Conservation (phyloP, 1,139 yeast species). For the Blastobotrys apis region DNA sequence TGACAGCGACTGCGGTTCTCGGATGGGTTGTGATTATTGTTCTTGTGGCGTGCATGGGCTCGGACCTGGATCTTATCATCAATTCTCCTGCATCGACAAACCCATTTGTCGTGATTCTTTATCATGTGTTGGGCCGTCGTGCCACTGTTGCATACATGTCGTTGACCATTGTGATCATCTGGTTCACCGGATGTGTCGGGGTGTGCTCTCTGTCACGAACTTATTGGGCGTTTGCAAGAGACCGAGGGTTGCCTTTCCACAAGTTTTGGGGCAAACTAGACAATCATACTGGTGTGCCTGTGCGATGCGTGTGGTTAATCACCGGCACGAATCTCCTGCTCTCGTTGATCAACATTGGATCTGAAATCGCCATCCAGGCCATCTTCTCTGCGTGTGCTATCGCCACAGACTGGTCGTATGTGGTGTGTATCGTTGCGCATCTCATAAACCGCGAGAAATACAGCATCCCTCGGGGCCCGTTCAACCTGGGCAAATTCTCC, state of each 20-base stretch:
- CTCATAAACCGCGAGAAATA: conserved; percentile 48
- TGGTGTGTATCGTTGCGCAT: conserved; percentile 57
- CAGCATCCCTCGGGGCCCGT: conserved; percentile 53
- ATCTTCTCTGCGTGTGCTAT: conserved; percentile 72
- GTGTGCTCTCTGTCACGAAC: conserved; percentile 60
- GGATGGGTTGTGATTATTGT: conserved; percentile 61
- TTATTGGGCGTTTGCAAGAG: conserved; percentile 62
- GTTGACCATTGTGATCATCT: conserved; percentile 44
- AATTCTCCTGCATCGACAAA: conserved; percentile 55
- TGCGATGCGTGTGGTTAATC: conserved; percentile 62
- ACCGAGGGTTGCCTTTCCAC: conserved; percentile 59
- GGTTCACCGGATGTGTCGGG: conserved; percentile 49
- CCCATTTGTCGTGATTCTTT: conserved; percentile 54
- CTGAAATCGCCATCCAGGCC: conserved; percentile 63
- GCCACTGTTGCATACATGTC: conserved; percentile 55
- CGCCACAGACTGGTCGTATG: conserved; percentile 62
- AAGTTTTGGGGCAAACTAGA: conserved; percentile 48
- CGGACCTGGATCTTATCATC: conserved; percentile 44
- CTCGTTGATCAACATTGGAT: conserved; percentile 57
- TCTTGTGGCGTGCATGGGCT: conserved; percentile 55
- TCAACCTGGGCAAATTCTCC: conserved; percentile 60
- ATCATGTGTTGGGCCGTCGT: conserved; percentile 47
- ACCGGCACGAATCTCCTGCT: conserved; percentile 52
- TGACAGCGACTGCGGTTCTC: conserved; percentile 52
- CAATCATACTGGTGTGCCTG: conserved; percentile 53